A percentile compares a stretch with the other conserved stretches of the same genome.
Evolutionary conservation across 2,329 filamentous ascomycete genomes (phyloP).

Genomic region (Diaporthe velutina): DNA sequence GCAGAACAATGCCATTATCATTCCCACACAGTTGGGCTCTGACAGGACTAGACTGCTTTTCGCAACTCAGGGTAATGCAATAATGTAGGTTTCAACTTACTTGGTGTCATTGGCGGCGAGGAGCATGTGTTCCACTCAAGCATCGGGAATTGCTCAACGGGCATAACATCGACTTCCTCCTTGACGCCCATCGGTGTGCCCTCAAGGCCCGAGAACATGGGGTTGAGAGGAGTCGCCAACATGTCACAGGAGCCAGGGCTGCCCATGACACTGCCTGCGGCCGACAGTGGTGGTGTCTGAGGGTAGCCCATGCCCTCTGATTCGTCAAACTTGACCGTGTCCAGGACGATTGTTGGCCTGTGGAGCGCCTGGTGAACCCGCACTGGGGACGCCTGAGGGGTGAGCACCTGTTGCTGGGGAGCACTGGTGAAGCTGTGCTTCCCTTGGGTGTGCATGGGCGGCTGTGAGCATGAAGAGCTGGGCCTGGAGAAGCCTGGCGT

Average conservation of each 20-base stretch:
- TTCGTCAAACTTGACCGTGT: slow-evolving; percentile 76
- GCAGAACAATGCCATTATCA: neutral
- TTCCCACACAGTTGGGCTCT: neutral
- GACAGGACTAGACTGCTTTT: neutral
- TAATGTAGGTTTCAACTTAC: slow-evolving; percentile 68
- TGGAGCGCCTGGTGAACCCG: slow-evolving; percentile 68
- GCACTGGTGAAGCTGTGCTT: slow-evolving; percentile 67
- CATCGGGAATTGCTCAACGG: slow-evolving; percentile 75
- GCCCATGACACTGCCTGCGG: slow-evolving; percentile 85
- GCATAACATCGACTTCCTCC: slow-evolving; percentile 75
- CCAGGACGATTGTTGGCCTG: slow-evolving; percentile 83
- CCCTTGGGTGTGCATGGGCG: slow-evolving; percentile 54
- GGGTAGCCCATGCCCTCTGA: slow-evolving; percentile 79
- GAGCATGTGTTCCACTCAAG: slow-evolving; percentile 82
- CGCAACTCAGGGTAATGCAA: slow-evolving; percentile 30
- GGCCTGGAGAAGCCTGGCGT: slow-evolving; percentile 76
- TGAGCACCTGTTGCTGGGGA: slow-evolving; percentile 69
- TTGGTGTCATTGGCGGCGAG: slow-evolving; percentile 91
- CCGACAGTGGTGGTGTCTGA: slow-evolving; percentile 88
- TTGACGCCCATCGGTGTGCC: slow-evolving; percentile 75
- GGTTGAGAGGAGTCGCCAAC: slow-evolving; percentile 85
- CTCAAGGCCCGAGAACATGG: slow-evolving; percentile 80
- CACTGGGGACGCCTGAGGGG: slow-evolving; percentile 81
- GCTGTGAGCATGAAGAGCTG: slow-evolving; percentile 75
- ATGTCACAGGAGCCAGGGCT: slow-evolving; percentile 85